phyloP scores from a whole-genome alignment of 805 yeast genomes.

The Zygosaccharomyces bailii region DNA sequence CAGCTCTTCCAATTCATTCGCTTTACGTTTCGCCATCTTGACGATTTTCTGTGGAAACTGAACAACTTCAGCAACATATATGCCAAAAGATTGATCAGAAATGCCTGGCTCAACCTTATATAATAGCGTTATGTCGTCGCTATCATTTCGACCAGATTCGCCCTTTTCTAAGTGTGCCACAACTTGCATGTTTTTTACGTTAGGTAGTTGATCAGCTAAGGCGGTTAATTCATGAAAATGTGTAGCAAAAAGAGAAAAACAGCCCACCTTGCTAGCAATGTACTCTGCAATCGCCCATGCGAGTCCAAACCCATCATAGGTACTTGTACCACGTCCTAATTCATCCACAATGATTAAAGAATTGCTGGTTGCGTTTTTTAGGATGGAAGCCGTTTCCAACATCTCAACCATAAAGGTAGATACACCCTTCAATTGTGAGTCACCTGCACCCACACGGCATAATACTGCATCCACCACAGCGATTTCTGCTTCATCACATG shows the following conservation, averaged over 20 bases:
- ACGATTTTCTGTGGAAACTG: conserved; percentile 88
- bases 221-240: conserved; percentile 96
- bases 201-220: conserved; percentile 56
- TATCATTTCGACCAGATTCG: conserved; percentile 28
- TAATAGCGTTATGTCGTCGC: conserved; percentile 75
- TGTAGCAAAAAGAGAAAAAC: conserved; percentile 91
- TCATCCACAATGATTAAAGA: conserved; percentile 93
- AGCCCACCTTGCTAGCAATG: conserved; percentile 62
- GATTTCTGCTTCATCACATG: conserved; percentile 72
- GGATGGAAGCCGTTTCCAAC: conserved; percentile 92
- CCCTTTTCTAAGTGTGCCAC: conserved; percentile 78
- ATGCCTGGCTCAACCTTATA: conserved; percentile 97
- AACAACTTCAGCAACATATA: conserved; percentile 95
- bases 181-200: conserved; percentile 83
- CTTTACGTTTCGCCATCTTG: conserved; percentile 93
- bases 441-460: conserved; percentile 98
- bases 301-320: conserved; percentile 96
- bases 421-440: conserved; percentile 93
- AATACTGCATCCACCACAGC: conserved; percentile 86
- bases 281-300: conserved; percentile 96
- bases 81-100: conserved; percentile 94
- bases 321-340: conserved; percentile 73
- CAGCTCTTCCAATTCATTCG: conserved; percentile 74
- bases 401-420: conserved; percentile 98
- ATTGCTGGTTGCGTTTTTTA: conserved; percentile 78